A percentile compares a stretch with the other conserved stretches of the same genome.
phyloP scores from a whole-genome alignment of 2,329 filamentous ascomycete species.

The Colletotrichum destructivum region DNA sequence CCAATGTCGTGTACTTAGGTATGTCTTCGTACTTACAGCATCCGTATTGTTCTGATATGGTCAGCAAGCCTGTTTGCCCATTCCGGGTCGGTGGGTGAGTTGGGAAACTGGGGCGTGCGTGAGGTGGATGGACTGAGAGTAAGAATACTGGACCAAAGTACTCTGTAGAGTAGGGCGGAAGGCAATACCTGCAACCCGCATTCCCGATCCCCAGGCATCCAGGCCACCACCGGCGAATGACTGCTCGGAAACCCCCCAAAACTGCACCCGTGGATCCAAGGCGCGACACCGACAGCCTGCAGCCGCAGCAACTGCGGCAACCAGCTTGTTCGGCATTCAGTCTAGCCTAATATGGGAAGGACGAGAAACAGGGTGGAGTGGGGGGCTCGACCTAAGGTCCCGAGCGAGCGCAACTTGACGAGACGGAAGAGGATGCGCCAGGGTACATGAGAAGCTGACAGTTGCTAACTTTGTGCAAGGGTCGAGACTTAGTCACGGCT shows the following conservation, averaged over 20 bases:
- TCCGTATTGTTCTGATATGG: not conserved
- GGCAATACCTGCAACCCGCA: not conserved
- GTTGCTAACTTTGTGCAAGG: constrained; percentile 6
- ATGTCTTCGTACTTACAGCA: not conserved
- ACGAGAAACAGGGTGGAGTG: constrained; percentile 9
- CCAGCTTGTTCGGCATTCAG: constrained; percentile 7
- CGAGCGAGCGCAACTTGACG: not conserved
- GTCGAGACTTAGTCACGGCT: not conserved
- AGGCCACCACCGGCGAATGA: constrained; percentile 17
- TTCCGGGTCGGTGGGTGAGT: not conserved
- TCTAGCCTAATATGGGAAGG: constrained; percentile 27
- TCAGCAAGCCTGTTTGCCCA: not conserved
- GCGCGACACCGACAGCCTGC: constrained; percentile 23
- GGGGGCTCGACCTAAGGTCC: constrained; percentile 6
- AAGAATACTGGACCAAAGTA: too few species aligned
- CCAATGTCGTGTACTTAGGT: not conserved
- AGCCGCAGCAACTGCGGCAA: constrained; percentile 34
- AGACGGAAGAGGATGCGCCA: not conserved
- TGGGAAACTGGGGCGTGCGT: not conserved
- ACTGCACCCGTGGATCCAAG: constrained; percentile 10
- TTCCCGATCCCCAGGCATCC: constrained; percentile 18
- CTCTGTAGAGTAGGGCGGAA: not conserved
- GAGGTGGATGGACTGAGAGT: not conserved
- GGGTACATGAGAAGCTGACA: constrained; percentile 11
- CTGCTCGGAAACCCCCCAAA: not conserved